Conservation (phyloP, 2,329 filamentous ascomycete genomes). For the Colletotrichum sp. region DNA sequence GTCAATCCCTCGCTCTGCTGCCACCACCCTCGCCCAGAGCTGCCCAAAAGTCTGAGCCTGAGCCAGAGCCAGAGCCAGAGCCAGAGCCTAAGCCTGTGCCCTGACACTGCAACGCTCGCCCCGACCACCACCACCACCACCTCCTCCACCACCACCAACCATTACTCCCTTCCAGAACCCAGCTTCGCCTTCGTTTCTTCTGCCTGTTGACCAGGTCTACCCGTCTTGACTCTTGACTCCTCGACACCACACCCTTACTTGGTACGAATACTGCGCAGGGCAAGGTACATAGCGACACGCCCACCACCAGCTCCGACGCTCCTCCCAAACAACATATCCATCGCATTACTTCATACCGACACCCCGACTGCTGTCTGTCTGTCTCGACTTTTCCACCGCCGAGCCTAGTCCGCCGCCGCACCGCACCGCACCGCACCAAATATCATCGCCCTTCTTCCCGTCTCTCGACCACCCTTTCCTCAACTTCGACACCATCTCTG, state of each 20-base stretch:
- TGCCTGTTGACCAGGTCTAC: constrained; percentile 20
- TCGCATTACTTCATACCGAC: constrained; percentile 19
- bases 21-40: neutral
- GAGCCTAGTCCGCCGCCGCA: neutral
- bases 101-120: neutral
- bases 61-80: neutral
- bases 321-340: neutral
- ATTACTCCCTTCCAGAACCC: neutral
- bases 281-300: neutral
- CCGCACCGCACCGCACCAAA: neutral
- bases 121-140: neutral
- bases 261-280: neutral
- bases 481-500: neutral
- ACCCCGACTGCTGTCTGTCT: neutral
- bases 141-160: neutral
- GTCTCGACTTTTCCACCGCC: neutral
- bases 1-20: neutral
- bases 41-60: neutral
- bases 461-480: neutral
- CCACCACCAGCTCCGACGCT: neutral
- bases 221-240: constrained; percentile 7
- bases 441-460: neutral
- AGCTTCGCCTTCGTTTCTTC: constrained; percentile 14
- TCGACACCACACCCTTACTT: neutral
- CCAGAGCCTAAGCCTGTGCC: neutral